Base-by-base conservation (phyloP, 2,329 filamentous ascomycete genomes). In the Xylaria digitata region DNA sequence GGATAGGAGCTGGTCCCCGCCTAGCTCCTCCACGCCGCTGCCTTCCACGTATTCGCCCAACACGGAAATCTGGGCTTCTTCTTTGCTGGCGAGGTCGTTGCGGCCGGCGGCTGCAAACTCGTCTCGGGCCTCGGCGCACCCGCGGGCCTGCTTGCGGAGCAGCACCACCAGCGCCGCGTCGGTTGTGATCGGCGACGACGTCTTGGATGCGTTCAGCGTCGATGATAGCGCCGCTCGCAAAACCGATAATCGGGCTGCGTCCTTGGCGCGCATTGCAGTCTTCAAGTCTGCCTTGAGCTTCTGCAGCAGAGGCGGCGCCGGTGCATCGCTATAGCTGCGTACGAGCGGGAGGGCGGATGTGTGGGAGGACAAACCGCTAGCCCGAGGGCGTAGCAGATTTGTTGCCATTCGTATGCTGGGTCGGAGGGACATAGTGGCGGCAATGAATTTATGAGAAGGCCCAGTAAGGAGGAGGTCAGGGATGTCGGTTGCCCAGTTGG, bases 151-250 rank as follows among this genome's bases (percentile, higher is more conserved):
- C 79, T 89, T 90, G 70, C 87, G 85, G 63, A 96, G 84, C 55
- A 94, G 82, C 7, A 84, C 81, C 32, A 93, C 86, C 62, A 95
- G 83, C 74, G 91, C 87, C 70, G 86, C 84, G 78, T 95, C 91
- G 23, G 88, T 92, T 61, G 82, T 83, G 75, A 94, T 87, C n/a
- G 92, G 92, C 45, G 81, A 83, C 45, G 84, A 76, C 15, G 91
- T 93, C 80, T 94, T 94, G 77, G 89, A 90, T 40, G 90, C 89
- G 79, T 94, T 94, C 72, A 90, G 89, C 68, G 91, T 88, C 69
- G 90, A 86, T 37, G 90, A 84, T 70, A 94, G 85, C 68, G 94
- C 81, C 46, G 84, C 79, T 71, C 92, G 90, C 55, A 95, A 84
- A 43, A 92, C 91, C 45, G 86, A 81, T 30, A 94, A 86, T 2